Evolutionary conservation across 495 filamentous ascomycete genomes (phyloP).

Genomic region (Penicilliopsis zonata): DNA sequence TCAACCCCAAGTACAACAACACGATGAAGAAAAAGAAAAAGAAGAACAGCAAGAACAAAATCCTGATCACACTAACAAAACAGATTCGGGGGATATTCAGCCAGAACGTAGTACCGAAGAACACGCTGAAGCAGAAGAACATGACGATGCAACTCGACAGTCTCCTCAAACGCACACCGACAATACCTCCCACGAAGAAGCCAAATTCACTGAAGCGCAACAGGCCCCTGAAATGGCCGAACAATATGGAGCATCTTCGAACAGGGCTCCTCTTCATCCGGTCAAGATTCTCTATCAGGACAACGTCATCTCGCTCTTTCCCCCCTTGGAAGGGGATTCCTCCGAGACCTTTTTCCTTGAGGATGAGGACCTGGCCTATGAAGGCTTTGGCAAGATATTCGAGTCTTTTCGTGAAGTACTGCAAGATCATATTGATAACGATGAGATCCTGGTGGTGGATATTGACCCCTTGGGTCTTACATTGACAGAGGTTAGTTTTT

Average conservation of each 20-base stretch:
- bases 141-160: slow-evolving; percentile 5
- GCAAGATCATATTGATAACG: slow-evolving; percentile 47
- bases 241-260: slow-evolving; percentile 2
- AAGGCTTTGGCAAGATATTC: slow-evolving; percentile 48
- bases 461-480: slow-evolving; percentile 58
- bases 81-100: slow-evolving; percentile 7
- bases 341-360: slow-evolving; percentile 63
- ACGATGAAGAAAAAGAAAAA: slow-evolving; percentile 1
- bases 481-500: slow-evolving; percentile 54
- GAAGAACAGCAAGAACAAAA: slow-evolving; percentile 5
- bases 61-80: slow-evolving; percentile 13
- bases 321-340: slow-evolving; percentile 48
- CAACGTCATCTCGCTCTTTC: slow-evolving; percentile 59
- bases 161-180: slow-evolving; percentile 1
- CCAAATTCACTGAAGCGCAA: slow-evolving; percentile 5
- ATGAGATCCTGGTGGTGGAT: slow-evolving; percentile 58
- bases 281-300: slow-evolving; percentile 55
- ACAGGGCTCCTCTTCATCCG: slow-evolving; percentile 24
- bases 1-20: background rate
- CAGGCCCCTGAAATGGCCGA: slow-evolving; percentile 1
- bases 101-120: slow-evolving; percentile 1
- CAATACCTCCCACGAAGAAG: slow-evolving; percentile 2
- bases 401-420: slow-evolving; percentile 54
- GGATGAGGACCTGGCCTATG: slow-evolving; percentile 47
- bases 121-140: slow-evolving; percentile 1